Evolutionary conservation across 129 eudicot genomes (phyloP).

Genomic region (Flaveria brownii): DNA sequence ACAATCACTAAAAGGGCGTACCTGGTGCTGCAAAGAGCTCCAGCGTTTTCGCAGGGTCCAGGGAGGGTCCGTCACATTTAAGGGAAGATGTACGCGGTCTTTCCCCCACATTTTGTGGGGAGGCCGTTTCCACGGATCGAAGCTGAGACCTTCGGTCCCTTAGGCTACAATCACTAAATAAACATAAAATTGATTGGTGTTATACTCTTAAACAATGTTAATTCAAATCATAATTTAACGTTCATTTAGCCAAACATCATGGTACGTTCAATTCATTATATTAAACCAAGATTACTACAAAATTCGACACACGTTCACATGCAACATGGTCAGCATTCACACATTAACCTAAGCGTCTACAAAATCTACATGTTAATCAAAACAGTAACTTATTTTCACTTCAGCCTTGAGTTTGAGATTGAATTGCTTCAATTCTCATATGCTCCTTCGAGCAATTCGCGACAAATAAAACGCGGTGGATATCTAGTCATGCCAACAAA

Average conservation of each 20-base stretch:
- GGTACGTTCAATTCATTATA: conserved; percentile 5
- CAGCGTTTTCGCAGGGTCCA: too few species aligned
- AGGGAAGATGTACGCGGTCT: too few species aligned
- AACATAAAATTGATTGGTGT: background rate
- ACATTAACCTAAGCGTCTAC: conserved; percentile 23
- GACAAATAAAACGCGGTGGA: background rate
- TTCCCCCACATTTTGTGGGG: too few species aligned
- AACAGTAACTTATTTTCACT: conserved; percentile 17
- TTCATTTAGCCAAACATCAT: background rate
- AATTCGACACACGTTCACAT: conserved; percentile 29
- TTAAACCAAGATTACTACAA: conserved; percentile 22
- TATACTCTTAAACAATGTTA: background rate
- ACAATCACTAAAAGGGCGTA: background rate
- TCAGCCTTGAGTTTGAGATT: background rate
- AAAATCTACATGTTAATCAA: conserved; percentile 22
- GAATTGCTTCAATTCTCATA: background rate
- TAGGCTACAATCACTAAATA: background rate
- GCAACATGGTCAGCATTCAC: conserved; percentile 32
- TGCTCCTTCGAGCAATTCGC: background rate
- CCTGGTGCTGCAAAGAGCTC: too few species aligned
- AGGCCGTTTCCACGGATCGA: too few species aligned
- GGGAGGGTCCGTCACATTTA: too few species aligned
- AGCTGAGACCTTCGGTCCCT: too few species aligned
- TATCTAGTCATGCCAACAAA: conserved; percentile 50
- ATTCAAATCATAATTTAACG: background rate